These are phyloP conservation scores for Fomitopsis pulvina DNA, from an alignment of 768 basidiomycete species.

Conservation along the genomic window DNA sequence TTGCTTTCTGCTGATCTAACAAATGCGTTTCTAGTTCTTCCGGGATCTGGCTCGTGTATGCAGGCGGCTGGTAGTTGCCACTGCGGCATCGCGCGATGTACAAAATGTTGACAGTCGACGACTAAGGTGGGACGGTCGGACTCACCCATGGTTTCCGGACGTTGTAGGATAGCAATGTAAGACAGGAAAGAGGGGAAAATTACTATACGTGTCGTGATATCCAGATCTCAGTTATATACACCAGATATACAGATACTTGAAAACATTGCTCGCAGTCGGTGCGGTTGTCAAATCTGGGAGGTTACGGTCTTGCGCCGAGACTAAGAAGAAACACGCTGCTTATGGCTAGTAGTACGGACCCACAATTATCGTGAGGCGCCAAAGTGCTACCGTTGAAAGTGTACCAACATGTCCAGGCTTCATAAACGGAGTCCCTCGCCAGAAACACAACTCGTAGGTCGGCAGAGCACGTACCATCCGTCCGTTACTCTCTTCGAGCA, in stretches of 20 bases:
- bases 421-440: constrained; percentile 1
- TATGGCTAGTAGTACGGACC: too few species aligned
- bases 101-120: constrained; percentile 9
- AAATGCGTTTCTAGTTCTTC: constrained; percentile 31
- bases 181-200: not conserved
- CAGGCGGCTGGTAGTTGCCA: constrained; percentile 8
- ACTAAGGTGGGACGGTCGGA: constrained; percentile 17
- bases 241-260: too few species aligned
- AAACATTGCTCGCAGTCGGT: too few species aligned
- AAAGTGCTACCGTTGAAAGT: too few species aligned
- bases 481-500: constrained; percentile 1
- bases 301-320: too few species aligned
- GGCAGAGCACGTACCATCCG: not conserved
- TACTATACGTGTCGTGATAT: too few species aligned
- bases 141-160: constrained; percentile 23
- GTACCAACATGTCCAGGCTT: not conserved
- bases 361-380: too few species aligned
- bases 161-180: not conserved
- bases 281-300: too few species aligned
- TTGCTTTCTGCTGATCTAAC: not conserved
- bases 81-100: constrained; percentile 10
- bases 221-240: too few species aligned
- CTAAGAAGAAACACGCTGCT: too few species aligned
- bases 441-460: constrained; percentile 14
- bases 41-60: constrained; percentile 14